Evolutionary conservation across 2,329 filamentous ascomycete genomes (phyloP), one percentile per base, ranked within the genome.

Genomic region (Alternaria triticimaculans): DNA sequence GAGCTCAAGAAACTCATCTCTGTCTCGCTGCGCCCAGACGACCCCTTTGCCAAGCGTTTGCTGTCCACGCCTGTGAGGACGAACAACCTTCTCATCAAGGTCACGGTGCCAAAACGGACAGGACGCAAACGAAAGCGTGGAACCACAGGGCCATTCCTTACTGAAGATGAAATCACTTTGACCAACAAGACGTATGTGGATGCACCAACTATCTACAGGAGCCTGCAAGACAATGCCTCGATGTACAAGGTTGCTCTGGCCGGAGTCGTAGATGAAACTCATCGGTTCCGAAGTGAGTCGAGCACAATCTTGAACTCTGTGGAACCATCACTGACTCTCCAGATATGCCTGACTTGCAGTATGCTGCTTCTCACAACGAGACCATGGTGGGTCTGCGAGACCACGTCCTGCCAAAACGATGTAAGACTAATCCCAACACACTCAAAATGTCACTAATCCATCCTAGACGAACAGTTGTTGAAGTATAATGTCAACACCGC

Each of bases 341-440:
- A 88, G 88, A 87, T 30, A 85, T 97, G 68, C 90, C 93, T 9
- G 95, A 98, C 80, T 96, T 96, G 74, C 93, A 96, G 73, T 95
- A 90, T 80, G 89, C 92, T 21, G 89, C 91, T 55, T 85, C 85
- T 14, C 85, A 87, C 37, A 90, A 90, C 49, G 82, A 87, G 0
- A 92, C 96, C 77, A 88, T 94, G 72, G 85, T 86, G 30, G 88
- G 89, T 63, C 89, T 97, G 61, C 86, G 88, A 56, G 85, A 94
- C 3, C 87, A 90, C 58, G 84, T 96, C 25, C 81, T 96, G 7
- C 87, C 90, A 2, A 89, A 91, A 65, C 86, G 92, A 67, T 89
- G 92, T 92, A 82, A 71, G 80, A 80, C 23, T n/a, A 33, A 18
- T 11, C 9, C 12, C 26, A 18, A 20, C 10, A 46, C 11, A 11